Evolutionary conservation across 306 rosid genomes (phyloP).

Genomic region (Quercus aquifolioides): DNA sequence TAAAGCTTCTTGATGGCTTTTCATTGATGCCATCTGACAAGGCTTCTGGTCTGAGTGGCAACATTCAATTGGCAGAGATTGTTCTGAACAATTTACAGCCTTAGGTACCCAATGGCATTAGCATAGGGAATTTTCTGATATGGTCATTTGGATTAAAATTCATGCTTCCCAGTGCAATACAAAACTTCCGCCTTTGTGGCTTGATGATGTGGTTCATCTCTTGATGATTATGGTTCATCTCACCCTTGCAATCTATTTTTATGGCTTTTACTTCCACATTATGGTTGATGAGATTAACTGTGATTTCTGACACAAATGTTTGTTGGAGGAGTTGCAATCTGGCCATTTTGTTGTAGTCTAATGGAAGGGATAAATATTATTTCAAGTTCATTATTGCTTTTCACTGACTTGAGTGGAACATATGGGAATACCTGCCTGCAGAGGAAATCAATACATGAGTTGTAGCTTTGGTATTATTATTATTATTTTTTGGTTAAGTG

Average conservation of each 20-base stretch:
- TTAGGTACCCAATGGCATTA: constrained; percentile 30
- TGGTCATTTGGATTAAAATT: neutral
- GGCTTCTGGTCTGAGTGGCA: constrained; percentile 69
- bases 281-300: too few relatives aligned
- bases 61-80: constrained; percentile 86
- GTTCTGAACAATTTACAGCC: constrained; percentile 37
- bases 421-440: neutral
- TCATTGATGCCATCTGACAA: constrained; percentile 69
- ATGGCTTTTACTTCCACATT: neutral
- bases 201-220: neutral
- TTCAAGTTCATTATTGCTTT: too few relatives aligned
- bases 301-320: neutral
- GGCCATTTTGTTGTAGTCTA: neutral
- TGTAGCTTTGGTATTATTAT: neutral
- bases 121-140: constrained; percentile 2
- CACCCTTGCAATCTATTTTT: neutral
- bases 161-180: neutral
- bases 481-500: neutral
- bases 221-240: neutral
- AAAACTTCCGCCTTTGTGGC: neutral
- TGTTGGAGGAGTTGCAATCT: neutral
- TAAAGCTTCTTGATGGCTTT: constrained; percentile 85
- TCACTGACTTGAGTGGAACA: too few relatives aligned
- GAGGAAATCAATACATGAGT: neutral
- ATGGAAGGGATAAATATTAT: neutral